A percentile compares a stretch with the other conserved stretches of the same genome.
phyloP scores from a whole-genome alignment of 2,329 filamentous ascomycete genomes.

The Fusarium sp. region DNA sequence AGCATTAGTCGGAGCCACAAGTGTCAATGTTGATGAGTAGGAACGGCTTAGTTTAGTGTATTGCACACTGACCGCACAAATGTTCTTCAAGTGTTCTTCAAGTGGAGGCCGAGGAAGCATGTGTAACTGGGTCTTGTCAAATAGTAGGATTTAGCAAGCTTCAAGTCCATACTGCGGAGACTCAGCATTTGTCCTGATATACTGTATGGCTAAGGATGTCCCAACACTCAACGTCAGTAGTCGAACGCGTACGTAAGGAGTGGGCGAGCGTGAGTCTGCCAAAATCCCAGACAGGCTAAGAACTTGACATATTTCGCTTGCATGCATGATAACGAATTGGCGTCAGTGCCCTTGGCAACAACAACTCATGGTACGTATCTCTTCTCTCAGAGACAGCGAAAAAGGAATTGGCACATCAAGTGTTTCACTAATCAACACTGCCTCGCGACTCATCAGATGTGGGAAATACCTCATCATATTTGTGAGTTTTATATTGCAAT shows the following conservation, averaged over 20 bases:
- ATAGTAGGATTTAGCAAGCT: background rate
- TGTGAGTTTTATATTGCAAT: constrained; percentile 1
- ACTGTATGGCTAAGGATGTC: background rate
- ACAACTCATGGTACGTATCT: background rate
- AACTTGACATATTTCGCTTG: constrained; percentile 1
- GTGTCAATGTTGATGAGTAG: background rate
- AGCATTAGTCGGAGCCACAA: background rate
- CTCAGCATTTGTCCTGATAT: background rate
- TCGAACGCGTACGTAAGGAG: background rate
- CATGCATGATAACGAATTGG: background rate
- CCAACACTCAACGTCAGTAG: background rate
- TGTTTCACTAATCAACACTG: constrained; percentile 24
- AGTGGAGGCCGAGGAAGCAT: background rate
- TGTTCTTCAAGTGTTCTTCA: background rate
- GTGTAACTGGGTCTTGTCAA: background rate
- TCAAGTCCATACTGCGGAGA: background rate
- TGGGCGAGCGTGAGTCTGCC: background rate
- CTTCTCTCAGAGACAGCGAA: background rate
- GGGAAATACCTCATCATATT: constrained; percentile 2
- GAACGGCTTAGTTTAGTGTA: background rate
- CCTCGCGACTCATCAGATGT: constrained; percentile 17
- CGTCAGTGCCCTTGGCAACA: background rate
- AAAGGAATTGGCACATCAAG: constrained; percentile 2
- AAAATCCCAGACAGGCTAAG: background rate
- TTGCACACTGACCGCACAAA: background rate